Base-by-base conservation (phyloP, 2,329 filamentous ascomycete genomes). In the Thielaviopsis euricoi region DNA sequence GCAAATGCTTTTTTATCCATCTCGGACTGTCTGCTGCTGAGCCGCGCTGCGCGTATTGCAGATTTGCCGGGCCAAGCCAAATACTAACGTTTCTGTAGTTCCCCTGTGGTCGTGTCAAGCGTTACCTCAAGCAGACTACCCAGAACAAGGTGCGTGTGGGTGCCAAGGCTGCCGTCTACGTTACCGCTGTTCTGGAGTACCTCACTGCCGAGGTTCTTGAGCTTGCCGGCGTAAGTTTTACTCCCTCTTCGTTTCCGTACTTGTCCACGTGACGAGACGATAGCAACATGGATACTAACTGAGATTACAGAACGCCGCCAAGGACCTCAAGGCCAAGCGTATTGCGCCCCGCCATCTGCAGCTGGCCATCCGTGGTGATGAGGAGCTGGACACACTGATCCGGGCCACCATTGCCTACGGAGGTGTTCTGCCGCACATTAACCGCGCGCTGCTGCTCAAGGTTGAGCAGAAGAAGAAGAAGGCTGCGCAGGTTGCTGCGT, bases 111-210 rank as follows among this genome's bases (percentile, higher is more conserved):
- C 93, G 93, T 85, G 93, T 98, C 74, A 98, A 98, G 86, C 90
- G 93, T 77, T 97, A 97, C 78, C 80, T 98, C 71, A 96, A 97
- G 82, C 89, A 89, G 73, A 96, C 96, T 76, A 97, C 93, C 54
- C 93, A 97, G 71, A 94, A 96, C 76, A 97, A 97, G 80, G 97
- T 96, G 88, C 91, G 93, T 74, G 94, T 98, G 65, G 93, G 93
- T 67, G 93, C 91, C 69, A 97, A 97, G 79, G 93, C 93, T 63
- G 90, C 93, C 64, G 93, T 98, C 67, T 98, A 98, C 71, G 89
- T 97, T 62, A 97, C 93, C 54, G 93, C 93, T 50, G 93, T 98
- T 59, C 86, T 98, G 63, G 93, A 98, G 76, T 98, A 98, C 71
- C 78, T 98, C 65, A 96, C 93, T 61, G 91, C 91, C 63, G 91